These are phyloP conservation scores for Pseudogymnoascus sp. DNA, from an alignment of 2,329 filamentous ascomycete genomes.

Conservation along the genomic window DNA sequence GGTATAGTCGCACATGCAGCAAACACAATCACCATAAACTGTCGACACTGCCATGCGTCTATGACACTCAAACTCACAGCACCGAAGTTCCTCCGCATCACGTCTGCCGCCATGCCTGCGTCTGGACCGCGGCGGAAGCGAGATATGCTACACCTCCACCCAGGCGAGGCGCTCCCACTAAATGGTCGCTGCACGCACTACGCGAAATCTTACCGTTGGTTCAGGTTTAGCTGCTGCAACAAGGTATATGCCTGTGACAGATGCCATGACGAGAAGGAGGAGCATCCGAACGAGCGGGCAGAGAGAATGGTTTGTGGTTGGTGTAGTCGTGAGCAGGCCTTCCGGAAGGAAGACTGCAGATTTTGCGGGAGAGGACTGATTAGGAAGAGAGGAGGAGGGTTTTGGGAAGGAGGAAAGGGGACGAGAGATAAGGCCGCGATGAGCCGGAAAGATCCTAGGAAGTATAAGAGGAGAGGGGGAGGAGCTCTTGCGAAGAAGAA, in stretches of 20 bases:
- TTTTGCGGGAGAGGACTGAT: conserved; percentile 66
- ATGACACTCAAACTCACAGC: conserved; percentile 76
- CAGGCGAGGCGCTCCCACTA: conserved; percentile 48
- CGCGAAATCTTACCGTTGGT: conserved; percentile 54
- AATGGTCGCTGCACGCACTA: conserved; percentile 53
- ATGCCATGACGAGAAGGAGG: conserved; percentile 56
- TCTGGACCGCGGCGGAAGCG: conserved; percentile 36
- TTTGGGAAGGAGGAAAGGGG: conserved; percentile 82
- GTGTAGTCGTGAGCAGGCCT: conserved; percentile 75
- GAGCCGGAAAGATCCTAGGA: conserved; percentile 70
- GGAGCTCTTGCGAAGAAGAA: conserved; percentile 1
- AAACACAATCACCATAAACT: conserved; percentile 66
- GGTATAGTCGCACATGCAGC: conserved; percentile 68
- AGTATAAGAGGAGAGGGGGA: conserved; percentile 55
- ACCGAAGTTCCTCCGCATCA: conserved; percentile 68
- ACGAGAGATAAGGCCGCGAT: conserved; percentile 65
- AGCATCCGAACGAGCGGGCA: conserved; percentile 73
- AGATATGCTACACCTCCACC: conserved; percentile 50
- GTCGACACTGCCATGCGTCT: conserved; percentile 69
- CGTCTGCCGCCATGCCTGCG: conserved; percentile 36
- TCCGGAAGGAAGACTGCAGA: conserved; percentile 65
- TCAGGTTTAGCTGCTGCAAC: conserved; percentile 56
- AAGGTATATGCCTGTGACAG: conserved; percentile 56
- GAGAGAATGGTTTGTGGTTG: conserved; percentile 77
- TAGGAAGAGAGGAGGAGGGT: conserved; percentile 59